Base-by-base conservation (phyloP, 345 rosid species). In the Citrus mangshanensis region DNA sequence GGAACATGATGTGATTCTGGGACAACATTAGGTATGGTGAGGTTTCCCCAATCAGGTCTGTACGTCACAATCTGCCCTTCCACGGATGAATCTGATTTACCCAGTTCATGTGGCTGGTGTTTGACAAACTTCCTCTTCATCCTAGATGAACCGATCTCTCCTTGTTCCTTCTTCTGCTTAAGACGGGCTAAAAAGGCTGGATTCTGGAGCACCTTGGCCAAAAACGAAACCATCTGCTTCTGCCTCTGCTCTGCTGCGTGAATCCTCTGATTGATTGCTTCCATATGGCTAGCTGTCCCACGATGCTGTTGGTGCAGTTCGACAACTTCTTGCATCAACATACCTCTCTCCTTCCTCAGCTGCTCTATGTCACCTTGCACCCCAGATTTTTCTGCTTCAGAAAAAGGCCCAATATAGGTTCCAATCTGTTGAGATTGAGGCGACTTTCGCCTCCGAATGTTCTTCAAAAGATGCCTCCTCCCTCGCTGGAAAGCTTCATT, bases 401-500 rank as follows among this genome's bases (percentile, higher is more conserved):
- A 65, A 59, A 82, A 87, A 78, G 91, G 83, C 67, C 93, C 89
- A 54, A 82, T 81, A 34, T 81, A 92, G 90, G 87, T 87, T 62
- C 86, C 86, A 70, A 78, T 72, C 77, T 82, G 90, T 79, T 89
- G 92, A 19, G 89, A 75, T 24, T 91, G 95, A 78, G 91, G 89
- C 24, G 97, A 84, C 79, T 89, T 89, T 56, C 99, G 95, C 83
- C 99, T 88, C 76, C 88, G 93, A 70, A 96, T 96, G 84, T 87
- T 88, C 88, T 89, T 96, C 18, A 96, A 84, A 73, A 94, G 94
- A 88, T 91, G 91, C 87, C 73, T 93, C 84, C 89, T 90, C 67
- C 93, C 99, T 79, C 87, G 88, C 79, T 78, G 92, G 83, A 96
- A 96, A 77, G 84, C 91, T 79, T 93, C 95, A 77, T 96, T 94